phyloP scores from a whole-genome alignment of 805 yeast species.

The Zygosaccharomyces lentus region DNA sequence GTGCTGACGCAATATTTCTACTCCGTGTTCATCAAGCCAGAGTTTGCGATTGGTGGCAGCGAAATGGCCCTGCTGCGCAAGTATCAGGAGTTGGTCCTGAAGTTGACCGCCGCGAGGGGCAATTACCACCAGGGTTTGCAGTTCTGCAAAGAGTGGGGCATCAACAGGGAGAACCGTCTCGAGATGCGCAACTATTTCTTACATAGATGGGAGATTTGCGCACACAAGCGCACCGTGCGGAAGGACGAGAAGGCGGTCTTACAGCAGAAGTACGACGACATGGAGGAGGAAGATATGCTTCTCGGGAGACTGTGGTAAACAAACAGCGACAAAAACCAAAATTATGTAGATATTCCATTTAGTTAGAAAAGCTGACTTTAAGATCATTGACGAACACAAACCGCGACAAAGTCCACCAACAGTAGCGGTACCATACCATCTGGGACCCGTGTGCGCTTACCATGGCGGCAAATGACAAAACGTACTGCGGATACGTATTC shows the following conservation, averaged over 20 bases:
- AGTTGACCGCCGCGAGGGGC: constrained; percentile 16
- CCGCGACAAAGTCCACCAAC: constrained; percentile 75
- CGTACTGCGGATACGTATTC: constrained; percentile 31
- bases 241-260: constrained; percentile 4
- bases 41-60: constrained; percentile 1
- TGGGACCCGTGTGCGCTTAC: constrained; percentile 77
- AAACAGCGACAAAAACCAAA: not conserved
- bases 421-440: constrained; percentile 92
- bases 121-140: constrained; percentile 13
- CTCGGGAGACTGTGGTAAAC: constrained; percentile 32
- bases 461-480: constrained; percentile 62
- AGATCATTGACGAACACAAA: constrained; percentile 76
- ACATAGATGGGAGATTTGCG: constrained; percentile 6
- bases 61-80: constrained; percentile 15
- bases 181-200: constrained; percentile 14
- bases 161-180: constrained; percentile 13
- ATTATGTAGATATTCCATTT: constrained; percentile 10
- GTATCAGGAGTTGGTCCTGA: constrained; percentile 23
- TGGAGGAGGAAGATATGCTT: constrained; percentile 30
- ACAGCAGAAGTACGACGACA: constrained; percentile 20
- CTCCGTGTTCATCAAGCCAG: constrained; percentile 12
- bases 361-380: constrained; percentile 11
- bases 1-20: constrained; percentile 13
- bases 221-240: constrained; percentile 7
- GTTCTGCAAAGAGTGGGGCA: constrained; percentile 25